Conservation (phyloP, 495 filamentous ascomycete genomes). For the Articulospora tetracladia region DNA sequence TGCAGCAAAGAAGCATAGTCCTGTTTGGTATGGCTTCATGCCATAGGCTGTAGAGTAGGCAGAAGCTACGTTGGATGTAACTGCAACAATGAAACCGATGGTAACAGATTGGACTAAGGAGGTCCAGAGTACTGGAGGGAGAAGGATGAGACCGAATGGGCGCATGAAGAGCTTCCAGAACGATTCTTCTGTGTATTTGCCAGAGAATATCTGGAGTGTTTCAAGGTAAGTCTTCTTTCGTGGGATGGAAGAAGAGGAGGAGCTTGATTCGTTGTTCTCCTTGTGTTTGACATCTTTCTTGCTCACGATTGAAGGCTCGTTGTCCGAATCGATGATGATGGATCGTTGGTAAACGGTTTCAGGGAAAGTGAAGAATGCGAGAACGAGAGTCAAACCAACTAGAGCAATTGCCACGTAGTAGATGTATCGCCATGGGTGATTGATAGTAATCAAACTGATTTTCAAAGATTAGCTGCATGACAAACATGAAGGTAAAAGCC, state of each 20-base stretch:
- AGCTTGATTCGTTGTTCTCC: neutral
- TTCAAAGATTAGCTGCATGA: neutral
- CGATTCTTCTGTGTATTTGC: conserved; percentile 38
- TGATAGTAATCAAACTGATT: conserved; percentile 43
- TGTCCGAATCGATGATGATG: neutral
- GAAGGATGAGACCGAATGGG: conserved; percentile 40
- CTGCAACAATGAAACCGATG: conserved; percentile 50
- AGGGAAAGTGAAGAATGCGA: conserved; percentile 49
- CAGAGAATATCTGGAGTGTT: conserved; percentile 34
- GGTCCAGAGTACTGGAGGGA: conserved; percentile 48
- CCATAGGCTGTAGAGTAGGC: conserved; percentile 42
- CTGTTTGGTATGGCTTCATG: conserved; percentile 45
- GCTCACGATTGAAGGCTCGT: neutral
- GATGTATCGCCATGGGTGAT: conserved; percentile 45
- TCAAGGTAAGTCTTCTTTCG: conserved; percentile 29
- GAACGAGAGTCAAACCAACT: conserved; percentile 37
- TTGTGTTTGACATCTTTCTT: neutral
- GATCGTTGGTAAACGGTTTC: conserved; percentile 42
- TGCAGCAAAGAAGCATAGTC: conserved; percentile 43
- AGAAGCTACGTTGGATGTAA: conserved; percentile 45
- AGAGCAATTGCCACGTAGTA: conserved; percentile 45
- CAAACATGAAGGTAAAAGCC: neutral
- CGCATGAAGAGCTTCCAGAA: conserved; percentile 43
- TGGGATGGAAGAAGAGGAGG: conserved; percentile 2
- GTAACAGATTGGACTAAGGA: conserved; percentile 45